Evolutionary conservation across 352 stramenopile species (phyloP).

Genomic region (Globisporangium solare): DNA sequence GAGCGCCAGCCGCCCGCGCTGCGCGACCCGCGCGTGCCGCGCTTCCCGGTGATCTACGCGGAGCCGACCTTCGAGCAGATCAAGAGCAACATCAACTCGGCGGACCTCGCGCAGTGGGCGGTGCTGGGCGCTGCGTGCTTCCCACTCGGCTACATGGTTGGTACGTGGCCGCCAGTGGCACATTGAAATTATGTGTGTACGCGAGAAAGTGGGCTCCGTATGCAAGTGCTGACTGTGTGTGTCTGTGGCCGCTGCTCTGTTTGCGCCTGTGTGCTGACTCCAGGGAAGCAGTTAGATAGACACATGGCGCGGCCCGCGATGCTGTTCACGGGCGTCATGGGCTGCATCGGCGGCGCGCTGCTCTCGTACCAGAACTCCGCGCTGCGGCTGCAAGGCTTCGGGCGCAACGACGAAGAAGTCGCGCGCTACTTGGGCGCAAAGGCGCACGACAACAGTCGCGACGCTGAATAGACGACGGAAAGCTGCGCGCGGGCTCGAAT

Average conservation of each 20-base stretch:
- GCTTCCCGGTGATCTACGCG: slow-evolving; percentile 64
- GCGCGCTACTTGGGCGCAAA: background rate
- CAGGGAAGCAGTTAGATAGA: slow-evolving; percentile 56
- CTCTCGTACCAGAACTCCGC: slow-evolving; percentile 82
- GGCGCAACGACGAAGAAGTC: slow-evolving; percentile 53
- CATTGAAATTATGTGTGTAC: too few species aligned
- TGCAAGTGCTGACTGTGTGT: background rate
- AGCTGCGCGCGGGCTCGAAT: too few species aligned
- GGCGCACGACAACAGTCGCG: background rate
- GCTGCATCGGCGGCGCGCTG: slow-evolving; percentile 71
- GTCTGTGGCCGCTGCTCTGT: background rate
- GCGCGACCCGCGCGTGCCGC: slow-evolving; percentile 52
- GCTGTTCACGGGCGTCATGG: slow-evolving; percentile 69
- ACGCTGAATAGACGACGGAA: slow-evolving; percentile 1
- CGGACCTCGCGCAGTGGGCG: slow-evolving; percentile 40
- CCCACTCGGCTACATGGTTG: slow-evolving; percentile 67
- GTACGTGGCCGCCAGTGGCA: slow-evolving; percentile 19
- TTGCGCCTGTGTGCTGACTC: background rate
- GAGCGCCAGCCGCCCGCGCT: slow-evolving; percentile 37
- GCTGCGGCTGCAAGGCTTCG: slow-evolving; percentile 74
- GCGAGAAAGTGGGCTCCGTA: background rate
- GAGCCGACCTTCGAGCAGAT: slow-evolving; percentile 60
- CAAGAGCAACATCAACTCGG: slow-evolving; percentile 44
- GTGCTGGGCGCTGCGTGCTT: slow-evolving; percentile 46
- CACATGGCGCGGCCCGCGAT: slow-evolving; percentile 62